Evolutionary conservation across 2,329 filamentous ascomycete genomes (phyloP), one percentile per base, ranked within the genome.

Genomic region (Colletotrichum sp.): DNA sequence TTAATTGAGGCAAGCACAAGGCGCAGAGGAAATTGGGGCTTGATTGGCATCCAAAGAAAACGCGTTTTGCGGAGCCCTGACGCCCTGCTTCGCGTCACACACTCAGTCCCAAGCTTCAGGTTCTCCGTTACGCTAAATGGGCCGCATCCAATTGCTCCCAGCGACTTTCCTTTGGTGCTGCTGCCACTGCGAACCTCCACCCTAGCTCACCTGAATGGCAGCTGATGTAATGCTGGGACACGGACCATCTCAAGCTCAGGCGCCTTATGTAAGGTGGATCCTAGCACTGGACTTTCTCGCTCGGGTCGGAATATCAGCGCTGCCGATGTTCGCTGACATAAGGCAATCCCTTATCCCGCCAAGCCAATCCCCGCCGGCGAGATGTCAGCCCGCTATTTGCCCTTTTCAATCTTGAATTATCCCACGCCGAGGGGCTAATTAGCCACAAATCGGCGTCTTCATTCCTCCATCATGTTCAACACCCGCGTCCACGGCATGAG

Each of bases 11-110:
- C 57, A 55, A 59, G 28, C 28, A 34, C 18, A 21, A 34, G 57
- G 57, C n/a, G 32, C 64, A 52, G 59, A 18, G 24, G 44, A 70
- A 70, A 73, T 71, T 71, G 67, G 66, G 65, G 72, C 59, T 60
- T 71, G 72, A 75, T 75, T 75, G 72, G 69, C 69, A 65, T 59
- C 62, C 63, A 55, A 52, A 68, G 69, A 72, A 75, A 75, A 72
- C 72, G 72, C 72, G 72, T 75, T 68, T 68, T 72, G 72, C 72
- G 72, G 72, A 75, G 52, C 69, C 62, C 69, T 59, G 69, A 57
- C 72, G 69, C 72, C 62, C 44, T 71, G 55, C 34, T 75, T 72
- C 72, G 72, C 72, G 72, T 72, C 69, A 18, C 36, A 36, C 34
- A 36, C 15, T 36, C 15, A 39, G 36, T 39, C 32, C 39, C 34